Evolutionary conservation across 306 rosid genomes (phyloP), one percentile per base, ranked within the genome.

Genomic region (Bauhinia variegata): DNA sequence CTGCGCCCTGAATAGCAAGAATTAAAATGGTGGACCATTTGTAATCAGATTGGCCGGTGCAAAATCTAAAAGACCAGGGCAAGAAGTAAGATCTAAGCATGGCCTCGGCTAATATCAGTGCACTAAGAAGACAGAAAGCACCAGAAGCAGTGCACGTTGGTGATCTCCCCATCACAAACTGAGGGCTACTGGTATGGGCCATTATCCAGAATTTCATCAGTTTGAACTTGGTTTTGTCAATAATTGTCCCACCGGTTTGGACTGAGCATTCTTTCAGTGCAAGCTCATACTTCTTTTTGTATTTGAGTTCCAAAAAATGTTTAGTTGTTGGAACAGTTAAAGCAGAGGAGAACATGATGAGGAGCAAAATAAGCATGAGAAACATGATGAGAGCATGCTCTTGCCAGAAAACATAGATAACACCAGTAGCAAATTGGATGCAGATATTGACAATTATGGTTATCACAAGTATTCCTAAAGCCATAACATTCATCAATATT

Each of bases 91-190:
- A 82, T 48, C 89, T 69, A 72, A 87, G 51, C 52, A 92, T 72
- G 32, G 86, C 88, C 75, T 84, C 87, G 5, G 75, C 79, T 60
- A 89, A 80, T n/a, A 80, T 75, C 54, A 75, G 3, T 10, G 91
- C 79, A 62, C 91, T 80, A 4, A 92, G 52, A 68, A 92, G 86
- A 78, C 98, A 84, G 16, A 89, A 78, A 5, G 85, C 95, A 31
- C 96, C 98, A 44, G 96, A 82, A 7, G 98, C 98, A 16, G 89
- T 86, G 68, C 95, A 87, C 0, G 87, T 84, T 5, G 80, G 91
- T 15, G 98, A 92, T n/a, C 96, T 87, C 33, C 92, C 98, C 74
- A 92, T 65, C 48, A 92, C 87, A 82, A 87, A 92, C 58, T 92
- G 98, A 11, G 98, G 98, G 41, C 87, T 80, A 28, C 88, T 73